Conservation (phyloP, 345 rosid species). For the Citrus australasica region DNA sequence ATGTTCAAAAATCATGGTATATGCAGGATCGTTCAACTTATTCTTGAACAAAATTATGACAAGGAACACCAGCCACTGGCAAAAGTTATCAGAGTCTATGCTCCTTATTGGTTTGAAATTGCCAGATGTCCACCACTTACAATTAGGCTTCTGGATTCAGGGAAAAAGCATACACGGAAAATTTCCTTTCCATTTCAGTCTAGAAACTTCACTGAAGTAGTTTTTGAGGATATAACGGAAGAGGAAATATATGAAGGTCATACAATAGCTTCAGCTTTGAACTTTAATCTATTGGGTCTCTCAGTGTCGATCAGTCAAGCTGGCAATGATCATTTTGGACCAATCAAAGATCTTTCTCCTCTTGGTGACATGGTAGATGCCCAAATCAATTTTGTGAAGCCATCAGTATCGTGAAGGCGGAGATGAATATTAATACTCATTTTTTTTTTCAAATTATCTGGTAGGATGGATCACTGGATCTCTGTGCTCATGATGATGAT, state of each 20-base stretch:
- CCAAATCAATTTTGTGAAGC: not conserved
- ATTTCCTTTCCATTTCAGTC: slow-evolving; percentile 52
- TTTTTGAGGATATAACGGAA: slow-evolving; percentile 60
- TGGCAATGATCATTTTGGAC: slow-evolving; percentile 61
- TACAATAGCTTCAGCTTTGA: slow-evolving; percentile 90
- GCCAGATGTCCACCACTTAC: slow-evolving; percentile 86
- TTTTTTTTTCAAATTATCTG: slow-evolving; percentile 10
- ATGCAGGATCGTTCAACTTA: slow-evolving; percentile 77
- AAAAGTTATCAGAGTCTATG: slow-evolving; percentile 73
- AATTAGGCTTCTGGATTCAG: slow-evolving; percentile 53
- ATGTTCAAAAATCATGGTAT: slow-evolving; percentile 13
- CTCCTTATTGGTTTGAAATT: slow-evolving; percentile 87
- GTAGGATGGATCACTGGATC: slow-evolving; percentile 93
- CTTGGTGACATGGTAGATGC: slow-evolving; percentile 85
- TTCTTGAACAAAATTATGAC: slow-evolving; percentile 82
- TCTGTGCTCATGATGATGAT: slow-evolving; percentile 65
- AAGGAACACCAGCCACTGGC: slow-evolving; percentile 49
- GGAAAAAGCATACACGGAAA: slow-evolving; percentile 47
- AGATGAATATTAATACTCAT: not conserved
- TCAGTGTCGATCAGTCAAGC: slow-evolving; percentile 58
- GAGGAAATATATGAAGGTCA: slow-evolving; percentile 80
- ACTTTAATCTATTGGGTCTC: slow-evolving; percentile 65
- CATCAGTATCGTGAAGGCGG: not conserved
- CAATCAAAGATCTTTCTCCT: slow-evolving; percentile 77
- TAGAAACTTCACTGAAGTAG: slow-evolving; percentile 36